Percentiles rank a stretch among this genome's conserved stretches.
These are phyloP conservation scores for Cladobotryum mycophilum DNA, from an alignment of 2,329 filamentous ascomycete species.

Conservation along the genomic window DNA sequence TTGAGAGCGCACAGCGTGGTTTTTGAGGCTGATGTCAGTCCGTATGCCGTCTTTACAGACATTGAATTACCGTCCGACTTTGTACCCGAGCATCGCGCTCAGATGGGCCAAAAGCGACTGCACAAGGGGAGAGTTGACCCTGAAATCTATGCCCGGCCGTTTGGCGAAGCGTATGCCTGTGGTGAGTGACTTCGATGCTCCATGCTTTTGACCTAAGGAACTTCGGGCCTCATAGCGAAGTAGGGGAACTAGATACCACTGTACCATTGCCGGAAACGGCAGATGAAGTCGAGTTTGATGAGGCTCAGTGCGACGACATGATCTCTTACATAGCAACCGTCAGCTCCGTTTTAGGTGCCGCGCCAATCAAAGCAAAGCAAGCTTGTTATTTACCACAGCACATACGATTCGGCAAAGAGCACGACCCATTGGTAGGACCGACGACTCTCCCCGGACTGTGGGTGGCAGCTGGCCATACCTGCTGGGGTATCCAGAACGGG, in stretches of 20 bases:
- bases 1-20: constrained; percentile 61
- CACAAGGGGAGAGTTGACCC: constrained; percentile 66
- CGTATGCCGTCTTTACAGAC: constrained; percentile 79
- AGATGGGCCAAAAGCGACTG: constrained; percentile 43
- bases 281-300: constrained; percentile 70
- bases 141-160: constrained; percentile 88
- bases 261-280: constrained; percentile 70
- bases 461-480: constrained; percentile 86
- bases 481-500: constrained; percentile 97
- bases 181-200: constrained; percentile 41
- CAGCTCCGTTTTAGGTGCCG: constrained; percentile 57
- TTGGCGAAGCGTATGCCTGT: constrained; percentile 88
- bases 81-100: constrained; percentile 43
- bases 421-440: constrained; percentile 68
- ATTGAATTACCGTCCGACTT: constrained; percentile 67
- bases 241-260: constrained; percentile 68
- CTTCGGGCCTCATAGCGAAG: neutral
- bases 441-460: constrained; percentile 69
- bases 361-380: constrained; percentile 68
- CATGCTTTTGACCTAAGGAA: neutral
- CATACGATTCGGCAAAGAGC: constrained; percentile 51
- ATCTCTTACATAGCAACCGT: constrained; percentile 68
- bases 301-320: constrained; percentile 74
- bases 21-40: constrained; percentile 57
- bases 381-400: constrained; percentile 91